Percentiles rank a stretch among this genome's conserved stretches.
Conservation (phyloP, 805 yeast species). For the Kuraishia cidri region DNA sequence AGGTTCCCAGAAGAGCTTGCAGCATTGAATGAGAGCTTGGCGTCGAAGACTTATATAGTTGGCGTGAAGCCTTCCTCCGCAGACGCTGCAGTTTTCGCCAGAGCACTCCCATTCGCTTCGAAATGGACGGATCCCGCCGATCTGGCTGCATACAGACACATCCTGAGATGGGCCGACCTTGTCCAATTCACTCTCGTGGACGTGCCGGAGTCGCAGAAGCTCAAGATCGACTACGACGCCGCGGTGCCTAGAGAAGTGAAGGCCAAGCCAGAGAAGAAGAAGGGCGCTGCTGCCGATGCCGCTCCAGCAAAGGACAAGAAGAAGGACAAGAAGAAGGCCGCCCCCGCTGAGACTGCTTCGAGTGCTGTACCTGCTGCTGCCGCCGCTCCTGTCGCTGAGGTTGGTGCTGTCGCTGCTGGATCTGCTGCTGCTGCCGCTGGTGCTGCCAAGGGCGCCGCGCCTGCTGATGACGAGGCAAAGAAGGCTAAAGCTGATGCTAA, state of each 20-base stretch:
- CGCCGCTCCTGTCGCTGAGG: constrained; percentile 13
- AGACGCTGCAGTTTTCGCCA: constrained; percentile 66
- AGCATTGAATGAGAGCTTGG: constrained; percentile 63
- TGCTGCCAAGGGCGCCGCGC: constrained; percentile 13
- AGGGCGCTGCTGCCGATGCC: constrained; percentile 9
- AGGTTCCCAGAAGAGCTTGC: constrained; percentile 44
- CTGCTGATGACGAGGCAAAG: constrained; percentile 14
- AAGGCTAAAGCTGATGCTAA: constrained; percentile 29
- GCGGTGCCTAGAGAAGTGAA: constrained; percentile 52
- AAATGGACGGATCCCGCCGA: constrained; percentile 46
- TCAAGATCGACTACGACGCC: constrained; percentile 48
- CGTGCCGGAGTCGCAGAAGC: constrained; percentile 43
- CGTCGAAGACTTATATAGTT: constrained; percentile 59
- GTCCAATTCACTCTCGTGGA: constrained; percentile 58
- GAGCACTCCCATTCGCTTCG: constrained; percentile 51
- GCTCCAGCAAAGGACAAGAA: constrained; percentile 11
- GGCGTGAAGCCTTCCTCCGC: constrained; percentile 59
- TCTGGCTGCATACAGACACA: constrained; percentile 64
- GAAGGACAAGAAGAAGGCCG: constrained; percentile 11
- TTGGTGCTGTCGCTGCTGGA: constrained; percentile 11
- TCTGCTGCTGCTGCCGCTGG: too few species aligned
- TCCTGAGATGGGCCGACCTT: constrained; percentile 88
- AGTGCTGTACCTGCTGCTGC: too few species aligned
- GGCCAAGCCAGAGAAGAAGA: constrained; percentile 22
- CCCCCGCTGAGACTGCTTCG: constrained; percentile 5